Evolutionary conservation across 176 grass and related monocot species (phyloP).

Genomic region (Canna indica): DNA sequence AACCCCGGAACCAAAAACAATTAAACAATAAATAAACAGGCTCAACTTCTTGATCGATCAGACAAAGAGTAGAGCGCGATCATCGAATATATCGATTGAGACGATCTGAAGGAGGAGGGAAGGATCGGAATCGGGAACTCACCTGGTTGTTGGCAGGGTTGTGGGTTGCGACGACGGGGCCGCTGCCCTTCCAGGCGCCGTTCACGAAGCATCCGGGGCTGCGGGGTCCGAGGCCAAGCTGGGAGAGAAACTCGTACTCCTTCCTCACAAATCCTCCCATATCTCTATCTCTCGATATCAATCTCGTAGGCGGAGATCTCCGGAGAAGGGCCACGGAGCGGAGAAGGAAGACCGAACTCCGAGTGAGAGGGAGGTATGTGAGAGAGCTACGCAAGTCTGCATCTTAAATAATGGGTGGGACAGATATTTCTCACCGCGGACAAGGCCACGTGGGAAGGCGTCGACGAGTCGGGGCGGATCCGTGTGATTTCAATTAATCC

Average conservation of each 20-base stretch:
- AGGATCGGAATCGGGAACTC: too few species aligned
- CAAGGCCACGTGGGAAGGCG: too few species aligned
- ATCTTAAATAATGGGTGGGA: too few species aligned
- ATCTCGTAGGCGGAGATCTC: not conserved
- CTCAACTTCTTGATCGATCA: not conserved
- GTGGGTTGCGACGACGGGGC: constrained; percentile 35
- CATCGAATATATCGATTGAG: too few species aligned
- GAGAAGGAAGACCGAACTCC: too few species aligned
- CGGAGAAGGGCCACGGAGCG: not conserved
- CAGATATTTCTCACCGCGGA: too few species aligned
- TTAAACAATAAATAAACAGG: not conserved
- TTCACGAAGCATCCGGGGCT: constrained; percentile 56
- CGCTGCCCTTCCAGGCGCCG: constrained; percentile 63
- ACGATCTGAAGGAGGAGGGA: too few species aligned
- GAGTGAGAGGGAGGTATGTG: too few species aligned
- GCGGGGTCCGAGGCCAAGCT: constrained; percentile 76
- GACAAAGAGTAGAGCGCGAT: not conserved
- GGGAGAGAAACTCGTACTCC: constrained; percentile 92
- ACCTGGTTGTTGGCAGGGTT: constrained; percentile 80
- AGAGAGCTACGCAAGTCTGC: too few species aligned
- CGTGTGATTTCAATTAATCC: too few species aligned
- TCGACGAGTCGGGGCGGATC: too few species aligned
- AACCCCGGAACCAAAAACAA: not conserved
- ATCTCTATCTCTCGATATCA: not conserved
- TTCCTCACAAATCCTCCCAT: constrained; percentile 56